These are phyloP conservation scores for Erysimum cheiri DNA, from an alignment of 441 rosid species.

Conservation along the genomic window DNA sequence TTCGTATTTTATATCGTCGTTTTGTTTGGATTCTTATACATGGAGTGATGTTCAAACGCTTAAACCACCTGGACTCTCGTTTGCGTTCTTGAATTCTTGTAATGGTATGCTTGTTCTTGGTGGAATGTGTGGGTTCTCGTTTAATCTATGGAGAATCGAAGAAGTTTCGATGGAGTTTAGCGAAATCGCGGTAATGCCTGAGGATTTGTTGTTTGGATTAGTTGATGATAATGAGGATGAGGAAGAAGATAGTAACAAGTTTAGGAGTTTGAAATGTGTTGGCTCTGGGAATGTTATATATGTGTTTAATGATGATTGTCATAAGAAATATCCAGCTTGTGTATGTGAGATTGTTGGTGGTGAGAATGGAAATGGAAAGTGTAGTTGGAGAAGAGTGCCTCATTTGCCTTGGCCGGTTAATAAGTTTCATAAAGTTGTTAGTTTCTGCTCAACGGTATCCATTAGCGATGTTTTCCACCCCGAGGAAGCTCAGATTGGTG, in stretches of 20 bases:
- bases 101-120: slow-evolving; percentile 66
- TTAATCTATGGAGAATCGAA: slow-evolving; percentile 67
- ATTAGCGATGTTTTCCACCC: slow-evolving; percentile 48
- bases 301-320: slow-evolving; percentile 79
- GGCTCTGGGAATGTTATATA: slow-evolving; percentile 72
- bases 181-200: slow-evolving; percentile 79
- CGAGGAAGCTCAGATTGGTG: slow-evolving; percentile 39
- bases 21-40: slow-evolving; percentile 56
- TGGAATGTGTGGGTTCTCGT: slow-evolving; percentile 75
- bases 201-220: slow-evolving; percentile 57
- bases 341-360: slow-evolving; percentile 78
- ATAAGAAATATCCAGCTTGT: slow-evolving; percentile 85
- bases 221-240: slow-evolving; percentile 58
- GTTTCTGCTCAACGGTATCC: slow-evolving; percentile 69
- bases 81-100: slow-evolving; percentile 68
- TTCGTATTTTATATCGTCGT: slow-evolving; percentile 59
- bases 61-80: slow-evolving; percentile 74
- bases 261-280: slow-evolving; percentile 81
- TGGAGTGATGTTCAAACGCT: slow-evolving; percentile 80
- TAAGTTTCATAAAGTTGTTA: slow-evolving; percentile 78
- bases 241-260: slow-evolving; percentile 61
- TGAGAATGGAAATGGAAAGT: slow-evolving; percentile 54
- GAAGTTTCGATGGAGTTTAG: slow-evolving; percentile 66
- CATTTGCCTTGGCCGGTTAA: slow-evolving; percentile 74
- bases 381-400: slow-evolving; percentile 79